Conservation (phyloP, 805 yeast genomes). For the Zygosaccharomyces bailii region DNA sequence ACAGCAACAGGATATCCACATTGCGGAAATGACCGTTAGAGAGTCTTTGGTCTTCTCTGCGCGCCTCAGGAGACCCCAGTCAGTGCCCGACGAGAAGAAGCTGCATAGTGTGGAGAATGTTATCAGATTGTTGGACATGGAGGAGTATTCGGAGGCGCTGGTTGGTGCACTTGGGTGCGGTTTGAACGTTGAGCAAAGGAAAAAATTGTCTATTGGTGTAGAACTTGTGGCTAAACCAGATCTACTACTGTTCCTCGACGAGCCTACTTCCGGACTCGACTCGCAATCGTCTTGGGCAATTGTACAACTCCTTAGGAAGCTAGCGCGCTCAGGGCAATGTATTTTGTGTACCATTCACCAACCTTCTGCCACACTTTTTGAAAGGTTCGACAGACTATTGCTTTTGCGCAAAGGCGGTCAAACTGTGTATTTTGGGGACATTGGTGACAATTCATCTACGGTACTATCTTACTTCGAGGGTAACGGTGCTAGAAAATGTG, state of each 20-base stretch:
- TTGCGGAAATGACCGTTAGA: slow-evolving; percentile 37
- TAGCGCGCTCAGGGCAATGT: slow-evolving; percentile 49
- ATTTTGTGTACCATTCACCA: slow-evolving; percentile 56
- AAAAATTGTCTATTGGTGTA: slow-evolving; percentile 45
- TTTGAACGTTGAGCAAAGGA: slow-evolving; percentile 43
- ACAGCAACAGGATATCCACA: slow-evolving; percentile 54
- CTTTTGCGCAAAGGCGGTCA: slow-evolving; percentile 50
- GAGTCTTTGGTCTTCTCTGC: slow-evolving; percentile 47
- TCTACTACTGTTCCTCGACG: slow-evolving; percentile 46
- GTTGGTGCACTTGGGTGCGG: slow-evolving; percentile 45
- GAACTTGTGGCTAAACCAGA: slow-evolving; percentile 48
- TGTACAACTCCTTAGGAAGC: slow-evolving; percentile 42
- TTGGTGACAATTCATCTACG: slow-evolving; percentile 42
- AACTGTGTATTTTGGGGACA: slow-evolving; percentile 39
- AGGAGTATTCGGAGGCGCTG: slow-evolving; percentile 50
- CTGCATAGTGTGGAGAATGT: slow-evolving; percentile 50
- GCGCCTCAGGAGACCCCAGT: slow-evolving; percentile 49
- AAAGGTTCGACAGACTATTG: slow-evolving; percentile 46
- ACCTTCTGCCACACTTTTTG: slow-evolving; percentile 50
- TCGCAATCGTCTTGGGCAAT: slow-evolving; percentile 53
- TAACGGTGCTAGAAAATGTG: slow-evolving; percentile 63
- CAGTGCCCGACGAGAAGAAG: slow-evolving; percentile 38
- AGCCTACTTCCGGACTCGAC: slow-evolving; percentile 53
- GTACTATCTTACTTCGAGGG: slow-evolving; percentile 60
- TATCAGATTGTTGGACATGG: slow-evolving; percentile 50